phyloP scores from a whole-genome alignment of 2,329 filamentous ascomycete genomes.

The Ophiosphaerella narmari region DNA sequence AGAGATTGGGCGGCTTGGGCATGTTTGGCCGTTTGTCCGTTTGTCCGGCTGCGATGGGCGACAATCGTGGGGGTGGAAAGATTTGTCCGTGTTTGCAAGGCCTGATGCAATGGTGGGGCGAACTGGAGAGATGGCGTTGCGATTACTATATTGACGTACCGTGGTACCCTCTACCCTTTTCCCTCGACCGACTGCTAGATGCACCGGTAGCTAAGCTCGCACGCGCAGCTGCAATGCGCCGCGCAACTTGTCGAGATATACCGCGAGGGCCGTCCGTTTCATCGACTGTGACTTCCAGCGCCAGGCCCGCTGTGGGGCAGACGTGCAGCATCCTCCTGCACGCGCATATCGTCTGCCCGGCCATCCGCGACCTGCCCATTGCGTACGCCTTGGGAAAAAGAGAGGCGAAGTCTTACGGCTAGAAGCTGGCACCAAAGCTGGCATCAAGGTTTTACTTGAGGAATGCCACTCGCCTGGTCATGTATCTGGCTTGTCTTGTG shows the following conservation, averaged over 20 bases:
- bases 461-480: too few relatives aligned
- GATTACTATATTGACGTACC: slow-evolving; percentile 19
- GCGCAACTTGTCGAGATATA: background rate
- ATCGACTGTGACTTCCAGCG: slow-evolving; percentile 7
- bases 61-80: slow-evolving; percentile 7
- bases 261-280: slow-evolving; percentile 2
- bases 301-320: slow-evolving; percentile 12
- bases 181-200: background rate
- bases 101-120: slow-evolving; percentile 18
- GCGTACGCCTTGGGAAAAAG: background rate
- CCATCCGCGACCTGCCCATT: slow-evolving; percentile 12
- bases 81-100: slow-evolving; percentile 4
- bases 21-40: slow-evolving; percentile 27
- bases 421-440: too few relatives aligned
- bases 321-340: slow-evolving; percentile 13
- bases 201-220: too few relatives aligned
- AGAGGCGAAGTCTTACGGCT: too few relatives aligned
- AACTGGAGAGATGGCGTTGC: slow-evolving; percentile 9
- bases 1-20: slow-evolving; percentile 65
- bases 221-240: slow-evolving; percentile 3
- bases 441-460: too few relatives aligned
- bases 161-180: background rate
- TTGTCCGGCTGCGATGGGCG: background rate
- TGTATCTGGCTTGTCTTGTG: background rate
- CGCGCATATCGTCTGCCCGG: slow-evolving; percentile 6